Percentiles rank a stretch among this genome's conserved stretches.
These are phyloP conservation scores for Epichloe aotearoae DNA, from an alignment of 2,329 filamentous ascomycete species.

Conservation along the genomic window DNA sequence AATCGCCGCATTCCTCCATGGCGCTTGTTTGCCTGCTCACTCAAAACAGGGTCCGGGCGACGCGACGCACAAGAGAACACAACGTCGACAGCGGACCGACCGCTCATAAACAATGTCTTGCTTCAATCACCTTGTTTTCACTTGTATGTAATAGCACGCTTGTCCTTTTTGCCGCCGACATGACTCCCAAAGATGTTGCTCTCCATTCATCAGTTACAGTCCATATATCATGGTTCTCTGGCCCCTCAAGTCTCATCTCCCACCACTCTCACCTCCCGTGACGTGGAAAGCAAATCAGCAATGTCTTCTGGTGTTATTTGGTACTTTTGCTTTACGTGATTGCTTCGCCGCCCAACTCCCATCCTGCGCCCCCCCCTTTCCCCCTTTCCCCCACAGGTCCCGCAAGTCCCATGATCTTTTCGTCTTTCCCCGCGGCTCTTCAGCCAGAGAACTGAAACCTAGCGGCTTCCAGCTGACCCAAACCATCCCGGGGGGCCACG, in stretches of 20 bases:
- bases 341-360: no score
- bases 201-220: background rate
- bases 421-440: conserved; percentile 5
- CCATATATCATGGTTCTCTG: background rate
- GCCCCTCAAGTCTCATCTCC: background rate
- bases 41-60: no score
- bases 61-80: no score
- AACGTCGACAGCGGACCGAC: background rate
- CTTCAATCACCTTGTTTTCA: background rate
- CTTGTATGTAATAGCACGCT: conserved; percentile 3
- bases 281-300: background rate
- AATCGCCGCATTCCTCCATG: no score
- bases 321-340: no score
- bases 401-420: background rate
- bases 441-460: conserved; percentile 64
- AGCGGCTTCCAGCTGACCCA: conserved; percentile 75
- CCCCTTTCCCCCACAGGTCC: no score
- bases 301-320: background rate
- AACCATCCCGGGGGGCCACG: conserved; percentile 80
- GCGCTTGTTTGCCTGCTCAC: no score
- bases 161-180: conserved; percentile 1
- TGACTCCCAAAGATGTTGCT: conserved; percentile 1
- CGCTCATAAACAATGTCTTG: background rate
- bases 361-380: no score
- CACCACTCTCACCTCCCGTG: background rate